Conservation (phyloP, 148 eudicot species). For the Camellia granthamiana region DNA sequence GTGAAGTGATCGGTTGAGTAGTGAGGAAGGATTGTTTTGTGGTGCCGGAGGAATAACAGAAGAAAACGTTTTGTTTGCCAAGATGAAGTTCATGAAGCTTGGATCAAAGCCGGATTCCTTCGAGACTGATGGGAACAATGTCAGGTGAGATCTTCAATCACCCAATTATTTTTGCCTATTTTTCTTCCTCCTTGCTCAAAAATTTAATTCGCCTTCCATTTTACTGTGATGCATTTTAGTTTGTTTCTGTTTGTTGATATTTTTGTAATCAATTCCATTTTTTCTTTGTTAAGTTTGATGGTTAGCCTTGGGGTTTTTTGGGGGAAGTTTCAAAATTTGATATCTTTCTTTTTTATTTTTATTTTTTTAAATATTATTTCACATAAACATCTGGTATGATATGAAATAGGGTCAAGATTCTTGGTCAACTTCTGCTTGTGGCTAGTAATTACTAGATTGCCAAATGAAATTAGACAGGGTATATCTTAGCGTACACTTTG, state of each 20-base stretch:
- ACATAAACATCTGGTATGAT: neutral
- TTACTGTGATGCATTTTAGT: neutral
- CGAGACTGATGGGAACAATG: slow-evolving; percentile 57
- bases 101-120: slow-evolving; percentile 86
- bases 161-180: neutral
- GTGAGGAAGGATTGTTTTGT: slow-evolving; percentile 22
- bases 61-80: slow-evolving; percentile 31
- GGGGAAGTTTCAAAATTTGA: too few species aligned
- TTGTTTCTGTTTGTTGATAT: neutral
- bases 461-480: neutral
- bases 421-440: neutral
- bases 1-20: slow-evolving; percentile 25
- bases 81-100: slow-evolving; percentile 96
- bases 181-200: slow-evolving; percentile 1
- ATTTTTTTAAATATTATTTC: too few species aligned
- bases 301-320: too few species aligned
- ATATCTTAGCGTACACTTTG: neutral
- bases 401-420: neutral
- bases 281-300: too few species aligned
- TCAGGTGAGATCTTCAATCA: slow-evolving; percentile 42
- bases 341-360: too few species aligned
- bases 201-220: neutral
- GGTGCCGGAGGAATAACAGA: slow-evolving; percentile 14
- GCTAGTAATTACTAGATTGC: neutral
- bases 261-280: too few species aligned